Percentiles rank a stretch among this genome's conserved stretches.
These are phyloP conservation scores for Hippophae rhamnoides DNA, from an alignment of 306 rosid genomes.

Conservation along the genomic window DNA sequence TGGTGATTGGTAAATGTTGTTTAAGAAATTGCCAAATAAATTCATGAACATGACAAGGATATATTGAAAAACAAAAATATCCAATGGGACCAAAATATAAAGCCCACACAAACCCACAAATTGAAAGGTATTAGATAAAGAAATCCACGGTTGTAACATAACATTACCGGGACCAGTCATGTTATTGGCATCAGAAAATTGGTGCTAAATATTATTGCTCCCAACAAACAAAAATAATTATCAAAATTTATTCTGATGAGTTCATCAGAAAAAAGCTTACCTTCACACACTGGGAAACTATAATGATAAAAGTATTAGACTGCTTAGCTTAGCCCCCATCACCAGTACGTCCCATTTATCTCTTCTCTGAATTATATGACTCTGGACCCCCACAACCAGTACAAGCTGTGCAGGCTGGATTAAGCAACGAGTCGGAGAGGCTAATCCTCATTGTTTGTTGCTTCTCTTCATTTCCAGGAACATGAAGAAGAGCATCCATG, in stretches of 20 bases:
- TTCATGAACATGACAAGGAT: too few relatives aligned
- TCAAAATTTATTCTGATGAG: not conserved
- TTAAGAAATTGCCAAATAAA: too few relatives aligned
- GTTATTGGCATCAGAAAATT: too few relatives aligned
- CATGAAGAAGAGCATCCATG: slow-evolving; percentile 85
- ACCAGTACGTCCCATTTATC: slow-evolving; percentile 18
- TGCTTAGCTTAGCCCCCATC: slow-evolving; percentile 9
- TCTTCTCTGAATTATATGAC: slow-evolving; percentile 31
- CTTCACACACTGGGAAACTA: slow-evolving; percentile 10
- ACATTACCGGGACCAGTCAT: too few relatives aligned
- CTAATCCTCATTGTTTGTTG: slow-evolving; percentile 54
- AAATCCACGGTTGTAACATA: too few relatives aligned
- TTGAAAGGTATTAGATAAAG: too few relatives aligned
- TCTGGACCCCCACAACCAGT: slow-evolving; percentile 28
- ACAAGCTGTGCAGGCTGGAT: slow-evolving; percentile 37
- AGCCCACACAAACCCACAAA: too few relatives aligned
- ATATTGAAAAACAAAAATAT: too few relatives aligned
- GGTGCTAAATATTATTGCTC: too few relatives aligned
- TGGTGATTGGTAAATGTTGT: too few relatives aligned
- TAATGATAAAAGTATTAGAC: not conserved
- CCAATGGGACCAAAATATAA: too few relatives aligned
- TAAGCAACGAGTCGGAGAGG: slow-evolving; percentile 33
- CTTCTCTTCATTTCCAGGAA: slow-evolving; percentile 71
- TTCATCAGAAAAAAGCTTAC: not conserved
- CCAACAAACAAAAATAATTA: too few relatives aligned